Base-by-base conservation (phyloP, 2,329 filamentous ascomycete genomes). In the Exserohilum rostratum region DNA sequence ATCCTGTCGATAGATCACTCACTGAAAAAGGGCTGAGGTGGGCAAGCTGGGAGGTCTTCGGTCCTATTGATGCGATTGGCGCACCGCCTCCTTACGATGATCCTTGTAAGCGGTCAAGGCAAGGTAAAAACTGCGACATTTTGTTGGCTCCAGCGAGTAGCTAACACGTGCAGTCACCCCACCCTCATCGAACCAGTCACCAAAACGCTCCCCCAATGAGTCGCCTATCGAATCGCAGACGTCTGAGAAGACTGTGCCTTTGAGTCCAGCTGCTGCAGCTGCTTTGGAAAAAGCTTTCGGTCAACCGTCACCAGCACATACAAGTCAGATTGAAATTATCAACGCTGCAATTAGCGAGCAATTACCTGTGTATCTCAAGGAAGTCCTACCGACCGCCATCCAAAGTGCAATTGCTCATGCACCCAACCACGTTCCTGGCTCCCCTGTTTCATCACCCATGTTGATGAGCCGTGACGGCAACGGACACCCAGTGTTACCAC, bases 31-130 rank as follows among this genome's bases (percentile, higher is more conserved):
- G 57, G 35, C 25, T 60, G 45, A 52, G 39, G n/a, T 52, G 49
- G 25, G 50, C 54, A 30, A 57, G 20, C 35, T 60, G 53, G 57
- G 43, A 55, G 31, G 54, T 55, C 6, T 60, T 60, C n/a, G 40
- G 18, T 10, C 57, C 57, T 20, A 22, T 25, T 11, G 57, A 55
- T 6, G 35, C 13, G 30, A 27, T 31, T 44, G 53, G 30, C 3
- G 57, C 57, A 13, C 53, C 50, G 40, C 57, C 57, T 50, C 50
- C 57, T 40, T 60, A 60, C 17, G 50, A 60, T 2, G 15, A 22
- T n/a, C 35, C 39, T 40, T 50, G 50, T 40, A 57, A 57, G 44
- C 50, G 53, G 3, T 13, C 46, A 52, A 49, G 53, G 27, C 50
- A 49, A 20, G 34, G 53, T 60, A 20, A 51, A 44, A 11, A 9